phyloP scores from a whole-genome alignment of 2,329 filamentous ascomycete species.

The Epichloe scottii region DNA sequence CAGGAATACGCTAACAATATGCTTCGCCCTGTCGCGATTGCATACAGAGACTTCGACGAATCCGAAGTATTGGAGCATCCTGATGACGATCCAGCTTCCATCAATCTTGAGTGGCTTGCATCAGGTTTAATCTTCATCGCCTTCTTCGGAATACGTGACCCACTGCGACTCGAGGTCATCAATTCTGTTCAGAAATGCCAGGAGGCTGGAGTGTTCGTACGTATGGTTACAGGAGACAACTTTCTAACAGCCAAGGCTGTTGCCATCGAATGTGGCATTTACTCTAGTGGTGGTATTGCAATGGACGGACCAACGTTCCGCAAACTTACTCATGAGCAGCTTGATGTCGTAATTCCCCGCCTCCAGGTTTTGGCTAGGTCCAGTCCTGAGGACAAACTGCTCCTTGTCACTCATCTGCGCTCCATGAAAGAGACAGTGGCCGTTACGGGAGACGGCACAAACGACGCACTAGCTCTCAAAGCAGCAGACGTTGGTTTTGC shows the following conservation, averaged over 20 bases:
- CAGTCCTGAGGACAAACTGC: constrained; percentile 56
- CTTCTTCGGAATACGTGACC: constrained; percentile 53
- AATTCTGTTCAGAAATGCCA: constrained; percentile 51
- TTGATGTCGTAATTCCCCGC: constrained; percentile 42
- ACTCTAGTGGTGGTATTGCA: constrained; percentile 51
- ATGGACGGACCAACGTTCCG: constrained; percentile 45
- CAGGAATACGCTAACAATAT: constrained; percentile 51
- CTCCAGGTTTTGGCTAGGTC: constrained; percentile 57
- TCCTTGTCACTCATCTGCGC: constrained; percentile 51
- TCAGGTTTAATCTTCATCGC: constrained; percentile 36
- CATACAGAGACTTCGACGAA: constrained; percentile 59
- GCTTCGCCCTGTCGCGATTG: constrained; percentile 62
- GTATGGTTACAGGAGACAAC: constrained; percentile 46
- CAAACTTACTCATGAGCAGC: constrained; percentile 36
- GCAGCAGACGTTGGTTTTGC: constrained; percentile 55
- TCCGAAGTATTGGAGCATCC: constrained; percentile 51
- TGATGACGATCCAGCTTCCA: constrained; percentile 20
- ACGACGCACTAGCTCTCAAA: constrained; percentile 53
- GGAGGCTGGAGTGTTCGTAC: constrained; percentile 51
- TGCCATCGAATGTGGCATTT: constrained; percentile 29
- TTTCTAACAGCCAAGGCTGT: constrained; percentile 32
- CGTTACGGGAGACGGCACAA: constrained; percentile 54
- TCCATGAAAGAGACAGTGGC: constrained; percentile 54
- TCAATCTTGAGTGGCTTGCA: constrained; percentile 26
- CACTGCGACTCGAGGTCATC: constrained; percentile 48